Evolutionary conservation across 352 stramenopile species (phyloP), one percentile per base, ranked within the genome.

Genomic region (Pythium scleroteichum): DNA sequence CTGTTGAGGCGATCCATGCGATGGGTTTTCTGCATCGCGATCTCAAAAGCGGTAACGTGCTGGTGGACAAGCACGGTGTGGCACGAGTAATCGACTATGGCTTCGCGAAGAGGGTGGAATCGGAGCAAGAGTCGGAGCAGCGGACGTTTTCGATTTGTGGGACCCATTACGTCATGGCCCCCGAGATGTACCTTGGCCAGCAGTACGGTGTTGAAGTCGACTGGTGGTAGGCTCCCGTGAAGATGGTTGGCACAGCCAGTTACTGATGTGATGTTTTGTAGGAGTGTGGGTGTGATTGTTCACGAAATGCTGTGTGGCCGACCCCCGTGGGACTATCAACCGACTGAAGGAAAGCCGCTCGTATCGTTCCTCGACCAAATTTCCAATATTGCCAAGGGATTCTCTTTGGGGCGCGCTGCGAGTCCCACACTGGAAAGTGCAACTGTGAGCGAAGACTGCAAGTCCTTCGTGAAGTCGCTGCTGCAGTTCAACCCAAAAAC

Each of bases 31-130:
- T 90, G n/a, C 82, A 94, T 51, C 81, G 85, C 16, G 85, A 94
- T 27, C 57, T 94, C 14, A 94, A 94, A 59, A 94, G 79, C 49
- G 85, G 85, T 16, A 94, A 94, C 48, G 60, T 92, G 2, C 52
- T 94, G 17, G 53, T 91, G 10, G 65, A 72, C 19, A 61, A 38
- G 5, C 24, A 62, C 3, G 82, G 85, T 6, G 71, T 74, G 24
- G 66, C 53, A 10, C 81, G 79, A 44, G 68, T 94, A 23, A 88
- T 94, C 41, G 85, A 94, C 68, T 92, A 88, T 67, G 85, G 85
- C 24, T 73, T 94, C 47, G 72, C 85, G 19, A 38, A 38, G 22
- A 23, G 13, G 19, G 39, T 49, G 17, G 17, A 40, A 0, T 22
- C 12, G 10, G 50, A 38, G 3, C 2, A 44, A 2, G 23, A 33